Evolutionary conservation across 1,139 yeast species (phyloP).

Genomic region (Yarrowia galli): DNA sequence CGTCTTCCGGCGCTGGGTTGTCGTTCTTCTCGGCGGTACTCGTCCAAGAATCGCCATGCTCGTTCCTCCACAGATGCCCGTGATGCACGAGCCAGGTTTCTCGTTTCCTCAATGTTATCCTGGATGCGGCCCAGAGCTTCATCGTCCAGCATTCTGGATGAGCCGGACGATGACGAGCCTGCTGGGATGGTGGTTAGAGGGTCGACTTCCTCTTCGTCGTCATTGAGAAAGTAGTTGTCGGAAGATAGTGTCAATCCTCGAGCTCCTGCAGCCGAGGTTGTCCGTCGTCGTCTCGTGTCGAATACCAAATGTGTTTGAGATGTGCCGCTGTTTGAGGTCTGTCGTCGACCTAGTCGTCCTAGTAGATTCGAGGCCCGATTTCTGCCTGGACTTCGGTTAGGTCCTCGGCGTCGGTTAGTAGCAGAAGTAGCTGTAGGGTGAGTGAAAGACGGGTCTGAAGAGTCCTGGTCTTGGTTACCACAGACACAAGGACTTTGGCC

Average conservation of each 20-base stretch:
- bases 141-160: slow-evolving; percentile 6
- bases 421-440: background rate
- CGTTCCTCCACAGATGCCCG: slow-evolving; percentile 34
- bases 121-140: slow-evolving; percentile 23
- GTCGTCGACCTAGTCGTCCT: slow-evolving; percentile 18
- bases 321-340: background rate
- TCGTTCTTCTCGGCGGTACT: slow-evolving; percentile 15
- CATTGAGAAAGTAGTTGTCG: slow-evolving; percentile 33
- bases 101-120: slow-evolving; percentile 11
- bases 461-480: background rate
- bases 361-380: background rate
- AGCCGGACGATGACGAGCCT: background rate
- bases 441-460: background rate
- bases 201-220: slow-evolving; percentile 21
- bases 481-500: slow-evolving; percentile 25
- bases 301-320: background rate
- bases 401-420: background rate
- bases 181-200: slow-evolving; percentile 11
- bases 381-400: slow-evolving; percentile 1
- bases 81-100: slow-evolving; percentile 13
- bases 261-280: background rate
- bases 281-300: slow-evolving; percentile 9
- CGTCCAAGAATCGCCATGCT: slow-evolving; percentile 33
- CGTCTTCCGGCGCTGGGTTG: slow-evolving; percentile 5
- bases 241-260: slow-evolving; percentile 17